Percentiles rank a stretch among this genome's conserved stretches.
These are phyloP conservation scores for Pyropia yezoensis DNA, from an alignment of 23 red algal species.

Conservation along the genomic window DNA sequence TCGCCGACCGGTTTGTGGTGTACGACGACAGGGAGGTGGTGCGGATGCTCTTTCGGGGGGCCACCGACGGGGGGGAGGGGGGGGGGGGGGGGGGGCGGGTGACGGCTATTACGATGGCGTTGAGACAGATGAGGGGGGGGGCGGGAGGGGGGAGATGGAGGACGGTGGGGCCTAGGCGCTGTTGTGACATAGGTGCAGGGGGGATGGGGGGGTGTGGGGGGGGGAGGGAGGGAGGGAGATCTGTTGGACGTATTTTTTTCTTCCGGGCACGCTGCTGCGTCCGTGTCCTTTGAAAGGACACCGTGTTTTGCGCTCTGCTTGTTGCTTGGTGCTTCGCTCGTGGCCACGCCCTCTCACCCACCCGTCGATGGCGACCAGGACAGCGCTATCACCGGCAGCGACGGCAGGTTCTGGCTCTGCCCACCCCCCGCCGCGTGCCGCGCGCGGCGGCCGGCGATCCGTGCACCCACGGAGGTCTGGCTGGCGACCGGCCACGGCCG, in stretches of 20 bases:
- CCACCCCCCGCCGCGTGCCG: background rate
- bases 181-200: background rate
- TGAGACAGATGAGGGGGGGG: background rate
- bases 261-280: no score
- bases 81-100: background rate
- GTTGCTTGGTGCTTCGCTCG: no score
- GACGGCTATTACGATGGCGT: background rate
- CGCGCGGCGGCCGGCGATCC: background rate
- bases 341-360: no score
- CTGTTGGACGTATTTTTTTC: no score
- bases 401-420: background rate
- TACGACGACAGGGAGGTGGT: slow-evolving; percentile 67
- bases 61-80: background rate
- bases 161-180: background rate
- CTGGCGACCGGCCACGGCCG: background rate
- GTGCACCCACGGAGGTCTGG: background rate
- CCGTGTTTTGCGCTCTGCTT: no score
- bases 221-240: no score
- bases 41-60: slow-evolving; percentile 19
- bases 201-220: no score
- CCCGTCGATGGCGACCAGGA: no score
- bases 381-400: no score
- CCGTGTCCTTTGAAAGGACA: no score
- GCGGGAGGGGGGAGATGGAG: background rate
- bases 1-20: slow-evolving; percentile 51